Percentiles rank a stretch among this genome's conserved stretches.
Evolutionary conservation across 2,329 filamentous ascomycete genomes (phyloP).

Genomic region (Penicillium italicum): DNA sequence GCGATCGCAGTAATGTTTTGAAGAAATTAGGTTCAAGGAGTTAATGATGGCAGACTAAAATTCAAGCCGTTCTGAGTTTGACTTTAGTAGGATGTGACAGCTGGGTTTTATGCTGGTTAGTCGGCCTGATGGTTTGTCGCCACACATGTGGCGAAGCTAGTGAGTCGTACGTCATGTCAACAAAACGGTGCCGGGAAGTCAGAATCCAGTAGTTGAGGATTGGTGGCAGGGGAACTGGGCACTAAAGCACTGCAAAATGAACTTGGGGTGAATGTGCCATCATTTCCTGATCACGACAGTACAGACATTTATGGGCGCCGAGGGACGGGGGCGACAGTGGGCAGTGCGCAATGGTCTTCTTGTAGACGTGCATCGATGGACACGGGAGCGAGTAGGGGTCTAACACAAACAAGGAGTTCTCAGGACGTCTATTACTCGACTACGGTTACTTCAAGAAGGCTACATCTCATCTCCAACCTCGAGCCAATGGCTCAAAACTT

Average conservation of each 20-base stretch:
- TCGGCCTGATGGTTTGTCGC: neutral
- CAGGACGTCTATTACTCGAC: too few species aligned
- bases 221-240: neutral
- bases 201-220: neutral
- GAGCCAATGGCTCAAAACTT: constrained; percentile 28
- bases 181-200: neutral
- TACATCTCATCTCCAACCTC: constrained; percentile 34
- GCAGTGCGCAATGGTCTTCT: too few species aligned
- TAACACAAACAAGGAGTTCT: too few species aligned
- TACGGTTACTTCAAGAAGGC: too few species aligned
- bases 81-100: neutral
- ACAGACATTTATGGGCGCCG: too few species aligned
- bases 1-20: neutral
- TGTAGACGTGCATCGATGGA: too few species aligned
- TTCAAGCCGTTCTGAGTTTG: neutral
- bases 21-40: too few species aligned
- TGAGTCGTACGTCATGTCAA: constrained; percentile 4
- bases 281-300: neutral
- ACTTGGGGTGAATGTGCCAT: neutral
- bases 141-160: constrained; percentile 6
- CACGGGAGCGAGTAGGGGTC: too few species aligned
- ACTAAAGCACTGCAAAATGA: neutral
- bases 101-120: neutral
- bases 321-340: too few species aligned
- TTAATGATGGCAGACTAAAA: neutral